Conservation (phyloP, 148 eudicot genomes). For the Drosera capensis region DNA sequence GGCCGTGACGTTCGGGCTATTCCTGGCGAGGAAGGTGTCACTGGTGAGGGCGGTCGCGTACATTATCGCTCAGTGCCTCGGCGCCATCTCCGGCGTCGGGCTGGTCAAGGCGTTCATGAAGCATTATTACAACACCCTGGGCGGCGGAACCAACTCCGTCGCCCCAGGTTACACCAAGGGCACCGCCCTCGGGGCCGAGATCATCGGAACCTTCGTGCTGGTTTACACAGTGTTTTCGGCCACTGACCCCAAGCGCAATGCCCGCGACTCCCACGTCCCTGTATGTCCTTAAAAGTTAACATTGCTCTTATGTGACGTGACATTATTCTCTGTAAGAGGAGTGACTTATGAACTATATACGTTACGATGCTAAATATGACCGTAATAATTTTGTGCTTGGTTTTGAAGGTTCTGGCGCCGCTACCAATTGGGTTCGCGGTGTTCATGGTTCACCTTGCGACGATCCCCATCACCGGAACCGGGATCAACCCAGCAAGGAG, state of each 20-base stretch:
- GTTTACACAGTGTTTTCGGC: slow-evolving; percentile 93
- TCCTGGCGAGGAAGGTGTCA: slow-evolving; percentile 72
- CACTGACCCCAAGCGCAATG: slow-evolving; percentile 77
- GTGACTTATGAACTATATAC: too few relatives aligned
- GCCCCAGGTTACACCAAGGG: slow-evolving; percentile 50
- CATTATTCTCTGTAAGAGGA: not conserved
- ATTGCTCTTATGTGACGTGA: too few relatives aligned
- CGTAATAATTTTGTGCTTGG: not conserved
- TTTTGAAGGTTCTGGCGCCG: slow-evolving; percentile 56
- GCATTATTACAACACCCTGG: slow-evolving; percentile 25
- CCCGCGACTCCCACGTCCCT: slow-evolving; percentile 93
- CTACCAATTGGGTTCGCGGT: slow-evolving; percentile 88
- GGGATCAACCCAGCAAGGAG: slow-evolving; percentile 95
- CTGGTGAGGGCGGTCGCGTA: slow-evolving; percentile 49
- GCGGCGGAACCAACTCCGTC: slow-evolving; percentile 63
- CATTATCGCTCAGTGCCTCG: slow-evolving; percentile 64
- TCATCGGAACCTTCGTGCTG: slow-evolving; percentile 71
- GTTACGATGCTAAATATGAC: not conserved
- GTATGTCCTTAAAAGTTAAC: slow-evolving; percentile 13
- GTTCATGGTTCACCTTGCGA: slow-evolving; percentile 83
- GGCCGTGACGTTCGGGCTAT: slow-evolving; percentile 76
- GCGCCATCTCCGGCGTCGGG: slow-evolving; percentile 83
- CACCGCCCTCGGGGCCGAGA: slow-evolving; percentile 77
- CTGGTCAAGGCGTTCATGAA: slow-evolving; percentile 80
- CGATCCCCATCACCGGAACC: slow-evolving; percentile 87